phyloP scores from a whole-genome alignment of 805 yeast genomes.

The Kregervanrija pseudodelftensis region DNA sequence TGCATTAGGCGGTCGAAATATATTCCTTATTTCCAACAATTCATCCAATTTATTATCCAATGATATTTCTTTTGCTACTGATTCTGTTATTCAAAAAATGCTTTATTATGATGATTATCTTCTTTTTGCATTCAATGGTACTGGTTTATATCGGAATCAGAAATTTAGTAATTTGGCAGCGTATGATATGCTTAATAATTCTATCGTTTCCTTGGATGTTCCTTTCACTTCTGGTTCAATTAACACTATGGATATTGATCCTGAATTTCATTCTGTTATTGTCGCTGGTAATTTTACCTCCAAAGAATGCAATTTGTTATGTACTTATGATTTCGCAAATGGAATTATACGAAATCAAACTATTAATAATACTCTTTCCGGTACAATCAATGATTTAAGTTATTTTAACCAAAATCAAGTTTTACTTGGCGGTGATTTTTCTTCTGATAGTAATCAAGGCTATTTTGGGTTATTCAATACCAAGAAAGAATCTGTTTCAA shows the following conservation, averaged over 20 bases:
- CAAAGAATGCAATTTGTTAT: conserved; percentile 48
- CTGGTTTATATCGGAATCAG: conserved; percentile 17
- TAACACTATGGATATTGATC: conserved; percentile 33
- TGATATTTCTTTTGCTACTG: conserved; percentile 15
- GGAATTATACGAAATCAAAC: conserved; percentile 27
- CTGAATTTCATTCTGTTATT: conserved; percentile 38
- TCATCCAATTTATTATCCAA: not conserved
- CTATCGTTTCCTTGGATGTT: conserved; percentile 34
- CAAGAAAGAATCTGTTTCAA: conserved; percentile 25
- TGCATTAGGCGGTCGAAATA: conserved; percentile 49
- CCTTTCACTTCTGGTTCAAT: conserved; percentile 31
- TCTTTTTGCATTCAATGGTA: conserved; percentile 40
- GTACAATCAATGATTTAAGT: conserved; percentile 47
- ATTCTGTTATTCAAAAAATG: conserved; percentile 20
- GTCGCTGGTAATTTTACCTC: conserved; percentile 69
- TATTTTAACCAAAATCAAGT: conserved; percentile 35
- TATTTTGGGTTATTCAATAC: conserved; percentile 54
- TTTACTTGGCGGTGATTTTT: conserved; percentile 47
- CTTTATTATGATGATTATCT: conserved; percentile 33
- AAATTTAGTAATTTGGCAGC: conserved; percentile 40
- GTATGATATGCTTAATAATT: conserved; percentile 39
- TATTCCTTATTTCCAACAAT: conserved; percentile 6
- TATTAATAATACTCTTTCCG: conserved; percentile 46
- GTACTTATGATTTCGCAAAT: conserved; percentile 49
- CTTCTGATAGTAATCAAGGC: conserved; percentile 23